phyloP scores from a whole-genome alignment of 176 grass and related monocot species.

The Olyra latifolia region DNA sequence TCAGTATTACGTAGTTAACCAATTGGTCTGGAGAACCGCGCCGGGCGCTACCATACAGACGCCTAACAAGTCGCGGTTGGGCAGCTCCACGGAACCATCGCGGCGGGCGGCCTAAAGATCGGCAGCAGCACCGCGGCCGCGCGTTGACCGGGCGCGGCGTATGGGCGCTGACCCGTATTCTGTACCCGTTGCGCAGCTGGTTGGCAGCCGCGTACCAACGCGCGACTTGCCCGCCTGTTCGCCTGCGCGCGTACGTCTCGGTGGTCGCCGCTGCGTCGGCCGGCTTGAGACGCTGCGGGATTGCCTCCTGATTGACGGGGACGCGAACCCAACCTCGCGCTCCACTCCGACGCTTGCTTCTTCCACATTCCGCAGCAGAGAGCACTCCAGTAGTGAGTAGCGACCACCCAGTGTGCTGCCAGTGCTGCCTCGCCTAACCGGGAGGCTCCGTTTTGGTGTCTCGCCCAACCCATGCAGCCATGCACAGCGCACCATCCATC shows the following conservation, averaged over 20 bases:
- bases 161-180: constrained; percentile 30
- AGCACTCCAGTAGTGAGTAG: not conserved
- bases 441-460: not conserved
- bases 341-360: not conserved
- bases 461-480: constrained; percentile 31
- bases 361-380: too few relatives aligned
- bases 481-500: not conserved
- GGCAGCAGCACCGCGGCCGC: not conserved
- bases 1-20: too few relatives aligned
- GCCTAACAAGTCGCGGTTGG: constrained; percentile 36
- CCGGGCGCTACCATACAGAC: not conserved
- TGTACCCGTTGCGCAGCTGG: not conserved
- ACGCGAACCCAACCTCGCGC: not conserved
- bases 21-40: too few relatives aligned
- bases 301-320: constrained; percentile 39
- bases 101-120: not conserved
- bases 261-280: constrained; percentile 22
- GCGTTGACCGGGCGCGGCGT: constrained; percentile 30
- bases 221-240: not conserved
- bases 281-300: constrained; percentile 3
- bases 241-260: not conserved
- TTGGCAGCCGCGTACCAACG: not conserved
- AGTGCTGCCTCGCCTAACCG: constrained; percentile 29
- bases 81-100: constrained; percentile 9
- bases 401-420: not conserved